Percentiles rank a stretch among this genome's conserved stretches.
Evolutionary conservation across 805 yeast species (phyloP).

Genomic region (Metschnikowia reukaufii): DNA sequence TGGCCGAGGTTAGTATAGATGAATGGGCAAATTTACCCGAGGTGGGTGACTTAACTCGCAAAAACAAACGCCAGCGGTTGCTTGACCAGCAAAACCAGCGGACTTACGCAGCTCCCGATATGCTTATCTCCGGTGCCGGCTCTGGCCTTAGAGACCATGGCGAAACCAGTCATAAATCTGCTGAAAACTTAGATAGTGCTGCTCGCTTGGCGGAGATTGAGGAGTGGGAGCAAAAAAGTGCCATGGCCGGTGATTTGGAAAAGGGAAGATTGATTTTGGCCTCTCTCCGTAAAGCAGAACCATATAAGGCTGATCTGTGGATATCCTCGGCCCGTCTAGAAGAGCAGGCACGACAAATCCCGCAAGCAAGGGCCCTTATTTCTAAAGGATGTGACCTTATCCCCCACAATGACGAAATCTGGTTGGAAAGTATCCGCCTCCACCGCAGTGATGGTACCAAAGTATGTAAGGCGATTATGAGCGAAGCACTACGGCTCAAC

Average conservation of each 20-base stretch:
- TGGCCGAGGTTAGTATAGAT: conserved; percentile 57
- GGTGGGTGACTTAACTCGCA: conserved; percentile 80
- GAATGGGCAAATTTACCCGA: conserved; percentile 88
- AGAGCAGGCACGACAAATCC: conserved; percentile 55
- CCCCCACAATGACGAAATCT: conserved; percentile 66
- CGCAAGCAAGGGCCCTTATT: conserved; percentile 59
- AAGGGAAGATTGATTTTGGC: conserved; percentile 60
- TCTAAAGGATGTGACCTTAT: conserved; percentile 73
- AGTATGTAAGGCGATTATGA: conserved; percentile 56
- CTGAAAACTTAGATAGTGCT: neutral
- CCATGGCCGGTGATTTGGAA: conserved; percentile 19
- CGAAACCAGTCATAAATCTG: neutral
- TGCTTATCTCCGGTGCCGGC: conserved; percentile 43
- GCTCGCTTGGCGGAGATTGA: conserved; percentile 16
- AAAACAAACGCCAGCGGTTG: conserved; percentile 69
- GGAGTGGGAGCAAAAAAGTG: conserved; percentile 14
- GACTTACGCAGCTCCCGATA: conserved; percentile 82
- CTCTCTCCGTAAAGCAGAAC: conserved; percentile 72
- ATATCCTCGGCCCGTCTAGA: conserved; percentile 83
- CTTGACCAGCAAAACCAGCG: conserved; percentile 63
- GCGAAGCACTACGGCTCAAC: conserved; percentile 62
- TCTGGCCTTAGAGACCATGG: conserved; percentile 16
- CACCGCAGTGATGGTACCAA: conserved; percentile 45
- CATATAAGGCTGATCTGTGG: conserved; percentile 76
- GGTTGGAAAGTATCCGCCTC: conserved; percentile 78